Percentiles rank a stretch among this genome's conserved stretches.
These are phyloP conservation scores for Steccherinum ochraceum DNA, from an alignment of 768 basidiomycete species.

Conservation along the genomic window DNA sequence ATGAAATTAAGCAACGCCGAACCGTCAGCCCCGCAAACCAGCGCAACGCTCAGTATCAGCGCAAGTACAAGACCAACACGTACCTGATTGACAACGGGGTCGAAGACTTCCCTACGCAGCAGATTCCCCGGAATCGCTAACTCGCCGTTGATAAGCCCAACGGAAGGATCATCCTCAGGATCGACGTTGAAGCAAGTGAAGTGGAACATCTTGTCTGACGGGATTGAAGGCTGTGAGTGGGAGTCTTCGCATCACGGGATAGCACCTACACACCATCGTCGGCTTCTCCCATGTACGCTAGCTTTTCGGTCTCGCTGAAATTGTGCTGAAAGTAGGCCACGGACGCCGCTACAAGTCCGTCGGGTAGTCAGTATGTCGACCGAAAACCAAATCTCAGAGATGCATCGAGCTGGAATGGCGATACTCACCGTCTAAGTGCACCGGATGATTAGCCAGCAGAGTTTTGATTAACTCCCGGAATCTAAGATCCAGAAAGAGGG, in stretches of 20 bases:
- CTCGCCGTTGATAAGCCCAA: conserved; percentile 79
- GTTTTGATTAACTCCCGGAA: conserved; percentile 78
- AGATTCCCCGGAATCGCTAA: conserved; percentile 76
- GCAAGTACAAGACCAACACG: conserved; percentile 19
- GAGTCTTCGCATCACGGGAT: neutral
- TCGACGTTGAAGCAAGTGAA: conserved; percentile 89
- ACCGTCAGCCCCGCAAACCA: no score
- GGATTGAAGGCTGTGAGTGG: neutral
- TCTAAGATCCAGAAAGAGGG: conserved; percentile 80
- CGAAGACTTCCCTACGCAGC: conserved; percentile 79
- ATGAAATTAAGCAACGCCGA: neutral
- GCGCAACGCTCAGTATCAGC: no score
- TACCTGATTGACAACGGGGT: conserved; percentile 79
- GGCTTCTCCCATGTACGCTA: conserved; percentile 60
- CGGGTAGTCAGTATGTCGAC: neutral
- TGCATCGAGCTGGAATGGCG: no score
- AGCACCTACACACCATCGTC: conserved; percentile 59
- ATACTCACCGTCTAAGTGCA: conserved; percentile 75
- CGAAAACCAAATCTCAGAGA: no score
- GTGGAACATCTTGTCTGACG: conserved; percentile 74
- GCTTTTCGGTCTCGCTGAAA: conserved; percentile 85
- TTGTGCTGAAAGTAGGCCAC: conserved; percentile 86
- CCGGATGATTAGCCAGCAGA: conserved; percentile 77
- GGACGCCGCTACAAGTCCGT: conserved; percentile 8
- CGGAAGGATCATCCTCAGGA: conserved; percentile 72